phyloP scores from a whole-genome alignment of 2,329 filamentous ascomycete species.

The Fusarium liriodendri region DNA sequence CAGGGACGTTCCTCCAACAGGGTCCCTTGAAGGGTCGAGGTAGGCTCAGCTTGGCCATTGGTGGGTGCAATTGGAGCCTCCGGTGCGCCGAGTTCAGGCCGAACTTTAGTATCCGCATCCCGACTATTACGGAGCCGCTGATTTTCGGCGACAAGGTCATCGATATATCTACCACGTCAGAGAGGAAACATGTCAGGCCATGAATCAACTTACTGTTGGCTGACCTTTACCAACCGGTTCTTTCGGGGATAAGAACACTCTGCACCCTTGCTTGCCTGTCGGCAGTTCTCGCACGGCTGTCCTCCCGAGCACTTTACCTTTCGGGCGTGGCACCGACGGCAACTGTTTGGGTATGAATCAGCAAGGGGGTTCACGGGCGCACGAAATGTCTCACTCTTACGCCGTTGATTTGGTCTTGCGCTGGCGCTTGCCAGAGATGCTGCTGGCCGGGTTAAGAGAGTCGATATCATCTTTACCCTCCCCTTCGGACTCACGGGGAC shows the following conservation, averaged over 20 bases:
- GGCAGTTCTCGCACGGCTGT: slow-evolving; percentile 48
- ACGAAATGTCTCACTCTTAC: slow-evolving; percentile 16
- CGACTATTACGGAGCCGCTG: slow-evolving; percentile 40
- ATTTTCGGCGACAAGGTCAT: slow-evolving; percentile 50
- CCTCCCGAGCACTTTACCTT: slow-evolving; percentile 51
- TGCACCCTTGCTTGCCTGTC: slow-evolving; percentile 43
- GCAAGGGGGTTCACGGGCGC: background rate
- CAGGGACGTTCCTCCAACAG: slow-evolving; percentile 44
- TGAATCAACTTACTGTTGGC: slow-evolving; percentile 40
- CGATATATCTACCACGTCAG: slow-evolving; percentile 45
- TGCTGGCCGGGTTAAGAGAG: slow-evolving; percentile 21
- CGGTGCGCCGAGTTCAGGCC: slow-evolving; percentile 17
- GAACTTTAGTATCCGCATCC: slow-evolving; percentile 21
- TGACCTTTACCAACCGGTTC: slow-evolving; percentile 48
- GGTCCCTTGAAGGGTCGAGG: slow-evolving; percentile 32
- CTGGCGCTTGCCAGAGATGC: slow-evolving; percentile 15
- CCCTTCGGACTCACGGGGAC: slow-evolving; percentile 28
- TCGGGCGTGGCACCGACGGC: slow-evolving; percentile 47
- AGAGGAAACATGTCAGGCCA: background rate
- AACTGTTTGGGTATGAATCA: slow-evolving; percentile 33
- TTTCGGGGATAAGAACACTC: slow-evolving; percentile 50
- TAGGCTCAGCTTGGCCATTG: slow-evolving; percentile 9
- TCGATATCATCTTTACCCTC: slow-evolving; percentile 32
- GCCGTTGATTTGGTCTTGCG: slow-evolving; percentile 43
- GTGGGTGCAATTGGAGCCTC: slow-evolving; percentile 19